phyloP scores from a whole-genome alignment of 106 monocot species.

The Allium fistulosum region DNA sequence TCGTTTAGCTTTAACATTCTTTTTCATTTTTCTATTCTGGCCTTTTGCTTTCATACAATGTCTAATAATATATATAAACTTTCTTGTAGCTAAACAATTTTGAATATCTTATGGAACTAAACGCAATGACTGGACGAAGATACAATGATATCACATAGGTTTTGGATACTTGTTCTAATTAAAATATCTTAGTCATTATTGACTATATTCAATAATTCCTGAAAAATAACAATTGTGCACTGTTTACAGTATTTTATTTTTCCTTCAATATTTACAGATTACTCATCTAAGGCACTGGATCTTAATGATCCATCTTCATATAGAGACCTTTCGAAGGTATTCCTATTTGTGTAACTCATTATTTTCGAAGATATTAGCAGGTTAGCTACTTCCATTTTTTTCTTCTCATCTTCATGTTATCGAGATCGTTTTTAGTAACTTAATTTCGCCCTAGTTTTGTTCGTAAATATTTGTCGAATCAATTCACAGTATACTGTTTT shows the following conservation, averaged over 20 bases:
- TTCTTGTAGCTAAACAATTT: conserved; percentile 88
- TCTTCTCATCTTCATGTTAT: too few species aligned
- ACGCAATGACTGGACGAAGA: conserved; percentile 88
- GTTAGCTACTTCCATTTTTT: too few species aligned
- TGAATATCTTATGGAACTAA: conserved; percentile 98
- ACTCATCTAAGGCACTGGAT: conserved; percentile 60
- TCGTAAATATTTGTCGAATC: too few species aligned
- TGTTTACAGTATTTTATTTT: conserved; percentile 94
- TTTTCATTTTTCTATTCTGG: conserved; percentile 1
- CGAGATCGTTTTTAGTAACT: too few species aligned
- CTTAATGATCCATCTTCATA: conserved; percentile 66
- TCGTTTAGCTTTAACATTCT: neutral
- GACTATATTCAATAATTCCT: neutral
- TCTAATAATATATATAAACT: neutral
- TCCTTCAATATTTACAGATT: conserved; percentile 92
- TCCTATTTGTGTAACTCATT: neutral
- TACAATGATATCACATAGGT: conserved; percentile 99
- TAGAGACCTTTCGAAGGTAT: conserved; percentile 94
- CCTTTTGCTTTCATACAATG: neutral
- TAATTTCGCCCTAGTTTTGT: too few species aligned
- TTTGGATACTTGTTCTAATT: conserved; percentile 12
- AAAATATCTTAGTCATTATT: neutral
- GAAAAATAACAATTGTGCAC: neutral
- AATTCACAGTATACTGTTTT: too few species aligned
- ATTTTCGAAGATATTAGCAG: too few species aligned